Base-by-base conservation (phyloP, 2,329 filamentous ascomycete genomes). In the Calonectria hawksworthii region DNA sequence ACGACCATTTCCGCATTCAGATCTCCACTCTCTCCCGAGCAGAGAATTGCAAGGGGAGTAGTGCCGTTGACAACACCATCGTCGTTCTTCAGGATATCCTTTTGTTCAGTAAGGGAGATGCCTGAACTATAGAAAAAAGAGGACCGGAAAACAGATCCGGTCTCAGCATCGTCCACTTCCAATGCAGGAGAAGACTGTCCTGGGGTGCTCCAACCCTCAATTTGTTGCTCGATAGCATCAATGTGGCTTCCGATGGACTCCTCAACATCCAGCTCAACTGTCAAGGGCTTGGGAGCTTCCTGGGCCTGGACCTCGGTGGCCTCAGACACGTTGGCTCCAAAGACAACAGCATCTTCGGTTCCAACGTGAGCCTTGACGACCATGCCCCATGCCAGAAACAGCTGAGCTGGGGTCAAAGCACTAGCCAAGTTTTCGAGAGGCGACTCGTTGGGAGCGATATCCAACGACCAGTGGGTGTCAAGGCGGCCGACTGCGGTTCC, bases 301-400 rank as follows among this genome's bases (percentile, higher is more conserved):
- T 63, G 56, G 14, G n/a, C n/a, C 16, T 41, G 56, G 14, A 36
- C n/a, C 7, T 63, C 56, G 23, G 4, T 8, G 23, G 23, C 13
- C 5, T 63, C 56, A 11, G 56, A 28, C 21, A 41, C 36, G 10
- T 13, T 28, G 56, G 56, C 56, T 18, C 56, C 56, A 30, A 63
- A 63, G 10, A 63, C 34, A 63, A 63, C 36, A 63, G 56, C 56
- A 41, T 63, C 56, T 13, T 23, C 11, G 9, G n/a, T 63, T 41
- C 56, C 56, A 13, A 41, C 56, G 34, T 63, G 56, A 23, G 56
- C 56, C 36, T 41, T 63, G 16, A 41, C 56, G 34, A 63, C 56
- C 23, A 28, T 63, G 8, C 56, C 36, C 56, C 56, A 63, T 16
- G 56, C 56, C 56, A 63, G 41, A 63, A 63, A 63, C 36, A 63